Conservation (phyloP, 345 rosid genomes). For the Salix brachista region DNA sequence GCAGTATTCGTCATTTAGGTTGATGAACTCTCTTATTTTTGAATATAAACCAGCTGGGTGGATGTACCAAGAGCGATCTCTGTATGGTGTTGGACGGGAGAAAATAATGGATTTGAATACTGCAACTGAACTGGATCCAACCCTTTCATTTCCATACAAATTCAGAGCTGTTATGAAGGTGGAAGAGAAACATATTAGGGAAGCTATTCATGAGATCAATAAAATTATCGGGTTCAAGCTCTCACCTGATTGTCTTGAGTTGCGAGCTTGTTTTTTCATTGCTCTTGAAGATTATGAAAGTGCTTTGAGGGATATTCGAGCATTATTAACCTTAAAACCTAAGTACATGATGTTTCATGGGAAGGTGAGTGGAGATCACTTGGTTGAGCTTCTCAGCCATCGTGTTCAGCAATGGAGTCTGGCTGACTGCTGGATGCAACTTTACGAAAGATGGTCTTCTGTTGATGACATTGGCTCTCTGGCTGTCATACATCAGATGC, state of each 20-base stretch:
- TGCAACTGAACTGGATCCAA: constrained; percentile 85
- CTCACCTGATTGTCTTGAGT: constrained; percentile 71
- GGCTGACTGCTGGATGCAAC: constrained; percentile 87
- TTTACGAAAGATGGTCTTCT: constrained; percentile 85
- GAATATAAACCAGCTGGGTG: constrained; percentile 70
- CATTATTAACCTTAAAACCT: constrained; percentile 69
- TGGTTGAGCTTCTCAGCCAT: constrained; percentile 53
- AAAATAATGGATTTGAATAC: constrained; percentile 55
- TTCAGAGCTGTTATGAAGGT: constrained; percentile 61
- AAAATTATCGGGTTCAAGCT: constrained; percentile 66
- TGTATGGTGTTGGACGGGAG: constrained; percentile 55
- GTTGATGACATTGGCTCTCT: constrained; percentile 90
- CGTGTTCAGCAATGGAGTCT: constrained; percentile 44
- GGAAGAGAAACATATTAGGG: constrained; percentile 56
- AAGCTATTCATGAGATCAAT: constrained; percentile 66
- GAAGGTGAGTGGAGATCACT: constrained; percentile 44
- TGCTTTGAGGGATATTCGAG: constrained; percentile 70
- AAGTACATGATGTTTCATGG: constrained; percentile 59
- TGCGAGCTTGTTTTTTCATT: constrained; percentile 74
- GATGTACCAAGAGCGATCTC: constrained; percentile 91
- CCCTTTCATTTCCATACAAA: constrained; percentile 71
- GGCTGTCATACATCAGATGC: constrained; percentile 87
- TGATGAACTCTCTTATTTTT: constrained; percentile 57
- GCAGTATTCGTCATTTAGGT: constrained; percentile 57
- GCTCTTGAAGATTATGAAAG: constrained; percentile 62